Evolutionary conservation across 1,139 yeast species (phyloP).

Genomic region (Meyerozyma guilliermondii): DNA sequence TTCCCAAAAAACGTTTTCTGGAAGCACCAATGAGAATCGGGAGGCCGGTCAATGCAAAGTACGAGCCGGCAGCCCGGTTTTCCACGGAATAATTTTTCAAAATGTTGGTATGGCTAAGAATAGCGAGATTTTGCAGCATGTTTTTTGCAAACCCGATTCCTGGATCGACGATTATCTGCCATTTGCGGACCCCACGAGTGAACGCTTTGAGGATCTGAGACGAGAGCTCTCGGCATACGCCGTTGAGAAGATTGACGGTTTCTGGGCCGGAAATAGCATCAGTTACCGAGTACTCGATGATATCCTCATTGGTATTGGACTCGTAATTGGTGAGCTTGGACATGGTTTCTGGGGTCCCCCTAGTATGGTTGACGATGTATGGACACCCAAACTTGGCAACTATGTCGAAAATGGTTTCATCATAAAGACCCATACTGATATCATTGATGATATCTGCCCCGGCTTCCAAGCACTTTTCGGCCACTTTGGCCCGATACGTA

Average conservation of each 20-base stretch:
- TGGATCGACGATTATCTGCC: conserved; percentile 93
- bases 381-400: conserved; percentile 71
- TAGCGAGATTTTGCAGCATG: conserved; percentile 57
- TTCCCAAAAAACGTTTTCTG: conserved; percentile 81
- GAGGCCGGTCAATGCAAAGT: conserved; percentile 42
- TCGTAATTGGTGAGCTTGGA: conserved; percentile 51
- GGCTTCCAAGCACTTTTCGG: conserved; percentile 56
- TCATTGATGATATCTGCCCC: conserved; percentile 95
- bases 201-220: conserved; percentile 53
- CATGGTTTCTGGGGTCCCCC: conserved; percentile 84
- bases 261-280: not conserved
- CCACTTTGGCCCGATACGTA: conserved; percentile 76
- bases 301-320: conserved; percentile 32
- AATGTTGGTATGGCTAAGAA: conserved; percentile 55
- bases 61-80: conserved; percentile 18
- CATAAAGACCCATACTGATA: conserved; percentile 77
- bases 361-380: conserved; percentile 74
- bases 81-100: conserved; percentile 47
- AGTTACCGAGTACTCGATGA: conserved; percentile 27
- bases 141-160: conserved; percentile 93
- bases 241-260: conserved; percentile 29
- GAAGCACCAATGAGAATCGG: conserved; percentile 84
- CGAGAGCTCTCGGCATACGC: conserved; percentile 62
- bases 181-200: conserved; percentile 62
- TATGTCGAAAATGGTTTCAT: conserved; percentile 57